Evolutionary conservation across 2,329 filamentous ascomycete species (phyloP).

Genomic region (Clarireedia paspali): DNA sequence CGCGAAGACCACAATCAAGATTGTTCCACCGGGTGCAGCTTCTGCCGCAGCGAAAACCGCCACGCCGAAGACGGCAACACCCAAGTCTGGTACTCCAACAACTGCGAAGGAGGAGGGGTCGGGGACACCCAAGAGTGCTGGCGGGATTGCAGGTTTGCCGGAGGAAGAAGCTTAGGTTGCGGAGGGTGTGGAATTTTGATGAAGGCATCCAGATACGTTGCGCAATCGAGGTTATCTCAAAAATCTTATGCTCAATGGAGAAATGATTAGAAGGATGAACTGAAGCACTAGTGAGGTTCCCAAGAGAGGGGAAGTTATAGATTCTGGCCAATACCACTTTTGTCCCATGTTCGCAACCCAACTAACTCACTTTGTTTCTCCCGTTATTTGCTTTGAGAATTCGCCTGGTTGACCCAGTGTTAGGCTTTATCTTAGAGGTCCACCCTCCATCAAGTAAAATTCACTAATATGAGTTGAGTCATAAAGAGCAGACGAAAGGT

Average conservation of each 20-base stretch:
- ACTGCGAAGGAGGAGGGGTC: neutral
- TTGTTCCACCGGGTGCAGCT: neutral
- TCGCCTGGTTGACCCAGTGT: too few relatives aligned
- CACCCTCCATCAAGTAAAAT: too few relatives aligned
- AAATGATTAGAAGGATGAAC: neutral
- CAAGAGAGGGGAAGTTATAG: neutral
- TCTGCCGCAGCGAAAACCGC: neutral
- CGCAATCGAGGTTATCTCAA: neutral
- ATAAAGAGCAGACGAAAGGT: neutral
- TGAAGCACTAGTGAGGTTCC: neutral
- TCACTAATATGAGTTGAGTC: neutral
- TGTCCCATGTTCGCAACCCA: too few relatives aligned
- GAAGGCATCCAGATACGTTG: neutral
- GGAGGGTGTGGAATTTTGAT: neutral
- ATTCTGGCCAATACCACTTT: too few relatives aligned
- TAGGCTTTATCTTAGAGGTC: too few relatives aligned
- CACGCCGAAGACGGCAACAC: neutral
- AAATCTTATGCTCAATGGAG: neutral
- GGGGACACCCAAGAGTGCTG: neutral
- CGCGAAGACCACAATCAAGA: slow-evolving; percentile 13
- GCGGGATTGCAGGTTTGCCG: neutral
- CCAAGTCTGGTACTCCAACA: neutral
- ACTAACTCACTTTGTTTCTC: neutral
- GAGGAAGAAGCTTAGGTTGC: neutral
- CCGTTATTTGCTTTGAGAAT: too few relatives aligned